These are phyloP conservation scores for Geum urbanum DNA, from an alignment of 306 rosid species.

Conservation along the genomic window DNA sequence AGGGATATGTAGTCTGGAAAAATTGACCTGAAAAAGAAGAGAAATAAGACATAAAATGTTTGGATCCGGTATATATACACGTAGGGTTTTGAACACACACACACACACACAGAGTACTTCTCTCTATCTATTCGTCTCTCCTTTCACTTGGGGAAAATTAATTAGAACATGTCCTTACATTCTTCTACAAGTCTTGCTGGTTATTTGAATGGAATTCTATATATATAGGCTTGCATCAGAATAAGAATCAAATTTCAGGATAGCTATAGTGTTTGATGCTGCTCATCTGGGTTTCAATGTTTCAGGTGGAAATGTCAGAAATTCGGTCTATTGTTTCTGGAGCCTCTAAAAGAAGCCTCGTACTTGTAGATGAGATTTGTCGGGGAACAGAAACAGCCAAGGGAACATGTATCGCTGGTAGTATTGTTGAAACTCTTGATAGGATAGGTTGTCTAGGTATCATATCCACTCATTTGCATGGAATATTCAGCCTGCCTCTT, in stretches of 20 bases:
- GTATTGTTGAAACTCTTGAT: constrained; percentile 82
- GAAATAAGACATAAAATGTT: too few species aligned
- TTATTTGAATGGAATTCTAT: too few species aligned
- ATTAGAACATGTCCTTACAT: too few species aligned
- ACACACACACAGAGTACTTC: too few species aligned
- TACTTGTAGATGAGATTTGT: constrained; percentile 94
- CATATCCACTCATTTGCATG: constrained; percentile 94
- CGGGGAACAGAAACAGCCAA: constrained; percentile 96
- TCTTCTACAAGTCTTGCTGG: too few species aligned
- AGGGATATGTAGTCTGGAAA: neutral
- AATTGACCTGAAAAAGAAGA: neutral
- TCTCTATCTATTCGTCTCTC: too few species aligned
- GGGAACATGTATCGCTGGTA: constrained; percentile 97
- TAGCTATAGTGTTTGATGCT: neutral
- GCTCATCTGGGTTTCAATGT: constrained; percentile 24
- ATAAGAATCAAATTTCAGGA: neutral
- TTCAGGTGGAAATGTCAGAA: constrained; percentile 96
- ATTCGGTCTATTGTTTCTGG: constrained; percentile 69
- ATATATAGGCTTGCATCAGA: neutral
- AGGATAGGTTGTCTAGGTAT: constrained; percentile 77
- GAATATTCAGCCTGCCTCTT: constrained; percentile 72
- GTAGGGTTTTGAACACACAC: too few species aligned
- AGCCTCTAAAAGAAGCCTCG: constrained; percentile 72
- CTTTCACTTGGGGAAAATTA: too few species aligned
- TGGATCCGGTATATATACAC: too few species aligned